Evolutionary conservation across 2,329 filamentous ascomycete genomes (phyloP).

Genomic region (Penicillium psychrosexuale): DNA sequence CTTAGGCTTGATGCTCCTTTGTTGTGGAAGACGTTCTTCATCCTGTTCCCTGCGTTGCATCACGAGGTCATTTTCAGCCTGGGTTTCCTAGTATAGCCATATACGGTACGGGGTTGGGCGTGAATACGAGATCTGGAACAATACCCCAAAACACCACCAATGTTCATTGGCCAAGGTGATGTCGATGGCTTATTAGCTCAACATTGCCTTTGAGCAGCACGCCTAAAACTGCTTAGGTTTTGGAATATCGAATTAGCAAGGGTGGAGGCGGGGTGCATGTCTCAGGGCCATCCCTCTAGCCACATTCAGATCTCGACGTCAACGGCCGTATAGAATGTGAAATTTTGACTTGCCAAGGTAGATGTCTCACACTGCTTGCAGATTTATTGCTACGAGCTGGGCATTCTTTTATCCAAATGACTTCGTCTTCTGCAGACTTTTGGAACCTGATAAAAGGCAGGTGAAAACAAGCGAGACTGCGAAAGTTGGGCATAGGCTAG

Average conservation of each 20-base stretch:
- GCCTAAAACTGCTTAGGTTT: neutral
- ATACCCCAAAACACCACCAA: conserved; percentile 16
- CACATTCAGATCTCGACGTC: conserved; percentile 2
- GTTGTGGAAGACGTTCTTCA: neutral
- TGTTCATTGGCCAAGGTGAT: conserved; percentile 2
- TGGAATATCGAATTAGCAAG: neutral
- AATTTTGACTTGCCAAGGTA: conserved; percentile 2
- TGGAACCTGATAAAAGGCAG: neutral
- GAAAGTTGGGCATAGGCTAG: neutral
- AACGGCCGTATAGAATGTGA: conserved; percentile 4
- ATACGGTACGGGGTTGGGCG: neutral
- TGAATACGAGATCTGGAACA: conserved; percentile 31
- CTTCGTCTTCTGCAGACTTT: neutral
- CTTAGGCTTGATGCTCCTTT: neutral
- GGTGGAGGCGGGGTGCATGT: conserved; percentile 7
- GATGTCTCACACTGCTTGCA: conserved; percentile 7
- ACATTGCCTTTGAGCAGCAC: neutral
- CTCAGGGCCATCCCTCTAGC: conserved; percentile 10
- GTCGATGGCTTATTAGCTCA: conserved; percentile 9
- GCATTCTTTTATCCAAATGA: neutral
- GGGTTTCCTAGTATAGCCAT: neutral
- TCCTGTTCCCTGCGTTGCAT: neutral
- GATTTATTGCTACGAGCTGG: neutral
- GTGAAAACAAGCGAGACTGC: neutral
- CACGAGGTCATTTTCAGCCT: neutral